Evolutionary conservation across 148 eudicot species (phyloP), one percentile per base, ranked within the genome.

Genomic region (Amaranthus palmeri): DNA sequence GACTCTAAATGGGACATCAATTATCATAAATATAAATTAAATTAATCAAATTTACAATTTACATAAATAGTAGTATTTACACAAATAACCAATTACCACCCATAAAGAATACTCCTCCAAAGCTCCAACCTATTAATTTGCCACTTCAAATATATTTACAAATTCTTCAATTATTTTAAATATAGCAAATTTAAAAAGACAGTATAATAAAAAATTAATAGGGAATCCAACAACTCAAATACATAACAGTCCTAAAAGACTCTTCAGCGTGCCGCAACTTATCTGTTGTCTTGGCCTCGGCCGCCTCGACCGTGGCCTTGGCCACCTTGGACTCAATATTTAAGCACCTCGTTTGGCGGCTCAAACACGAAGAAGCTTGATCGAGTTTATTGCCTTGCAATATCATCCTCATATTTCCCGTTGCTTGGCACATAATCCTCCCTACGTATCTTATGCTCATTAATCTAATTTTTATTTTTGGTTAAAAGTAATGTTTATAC

Each of bases 201-300:
- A 25, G 36, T 48, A 3, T 41, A 7, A 3, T 41, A 7, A 14
- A 41, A 43, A 3, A 65, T 65, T 48, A 61, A 15, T 70, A 76
- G 54, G 79, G 76, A 36, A 76, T 76, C 80, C 80, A 78, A 67
- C 10, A 67, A 44, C 76, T 78, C 57, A 78, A 47, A 72, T 51
- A 78, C 76, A 78, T 67, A 51, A 78, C 64, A 8, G 18, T 67
- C 64, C 80, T 54, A 1, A 78, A 72, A 53, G 68, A 42, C 68
- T 78, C 80, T 52, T 60, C 78, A 2, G 51, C 15, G 41, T 59
- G 72, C 36, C 61, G 50, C 57, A 75, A 25, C 9, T 68, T 68
- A 8, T 61, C 45, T 13, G 13, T 12, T 25, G 36, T 25, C 1
- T 25, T 25, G 36, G 36, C 36, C 17, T 63, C 9, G 50, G 5